A percentile compares a stretch with the other conserved stretches of the same genome.
Conservation (phyloP, 768 basidiomycete species). For the Agaricus sinodeliciosus region DNA sequence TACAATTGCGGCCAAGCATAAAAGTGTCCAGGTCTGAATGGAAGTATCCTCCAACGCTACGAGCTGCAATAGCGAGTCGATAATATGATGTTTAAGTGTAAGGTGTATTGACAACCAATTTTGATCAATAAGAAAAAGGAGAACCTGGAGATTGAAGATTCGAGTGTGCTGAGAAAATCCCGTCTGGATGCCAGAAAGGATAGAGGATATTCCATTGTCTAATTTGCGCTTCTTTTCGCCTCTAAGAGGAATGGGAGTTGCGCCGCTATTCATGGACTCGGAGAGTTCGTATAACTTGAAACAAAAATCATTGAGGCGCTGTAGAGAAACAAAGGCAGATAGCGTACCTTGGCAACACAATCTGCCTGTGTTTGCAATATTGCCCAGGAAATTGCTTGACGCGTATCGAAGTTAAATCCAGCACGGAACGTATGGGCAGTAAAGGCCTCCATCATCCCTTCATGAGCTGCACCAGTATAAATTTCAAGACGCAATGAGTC, state of each 20-base stretch:
- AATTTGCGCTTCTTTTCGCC: constrained; percentile 44
- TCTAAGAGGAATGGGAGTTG: constrained; percentile 17
- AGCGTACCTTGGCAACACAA: constrained; percentile 57
- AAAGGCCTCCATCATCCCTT: constrained; percentile 37
- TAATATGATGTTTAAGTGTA: constrained; percentile 49
- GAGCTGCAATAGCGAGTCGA: constrained; percentile 49
- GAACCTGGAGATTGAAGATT: constrained; percentile 58
- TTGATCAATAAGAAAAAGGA: constrained; percentile 80
- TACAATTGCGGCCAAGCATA: constrained; percentile 73
- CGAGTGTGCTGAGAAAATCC: constrained; percentile 24
- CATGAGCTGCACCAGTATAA: constrained; percentile 14
- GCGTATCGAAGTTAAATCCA: constrained; percentile 64
- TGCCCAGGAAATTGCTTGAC: constrained; percentile 74
- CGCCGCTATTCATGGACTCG: constrained; percentile 40
- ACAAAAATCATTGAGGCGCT: not conserved
- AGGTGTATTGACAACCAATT: constrained; percentile 65
- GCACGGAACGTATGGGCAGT: constrained; percentile 60
- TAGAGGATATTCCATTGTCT: constrained; percentile 51
- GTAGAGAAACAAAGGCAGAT: not conserved
- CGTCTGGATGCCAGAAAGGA: constrained; percentile 45
- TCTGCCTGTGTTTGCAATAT: constrained; percentile 77
- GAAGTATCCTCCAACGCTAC: constrained; percentile 56
- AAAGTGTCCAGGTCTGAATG: constrained; percentile 80
- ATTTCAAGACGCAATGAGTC: constrained; percentile 58
- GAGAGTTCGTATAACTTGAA: constrained; percentile 57